Evolutionary conservation across 108 stramenopile species (phyloP).

Genomic region (Cylindrotheca fusiformis): DNA sequence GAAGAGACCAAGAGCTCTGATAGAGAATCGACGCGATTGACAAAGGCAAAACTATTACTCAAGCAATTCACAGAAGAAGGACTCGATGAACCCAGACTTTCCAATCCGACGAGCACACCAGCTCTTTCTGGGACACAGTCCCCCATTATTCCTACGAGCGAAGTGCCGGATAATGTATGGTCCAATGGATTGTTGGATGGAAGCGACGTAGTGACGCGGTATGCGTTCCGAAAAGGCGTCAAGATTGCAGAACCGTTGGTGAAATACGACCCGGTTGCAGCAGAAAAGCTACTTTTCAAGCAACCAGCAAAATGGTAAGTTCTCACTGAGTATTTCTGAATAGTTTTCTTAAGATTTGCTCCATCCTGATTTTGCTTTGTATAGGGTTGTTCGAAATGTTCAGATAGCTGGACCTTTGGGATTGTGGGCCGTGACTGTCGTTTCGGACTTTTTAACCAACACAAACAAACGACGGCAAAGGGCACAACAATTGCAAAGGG

Average conservation of each 20-base stretch:
- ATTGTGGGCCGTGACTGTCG: constrained; percentile 73
- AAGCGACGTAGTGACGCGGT: constrained; percentile 44
- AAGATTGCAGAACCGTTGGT: constrained; percentile 89
- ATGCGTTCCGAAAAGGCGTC: constrained; percentile 44
- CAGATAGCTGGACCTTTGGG: constrained; percentile 91
- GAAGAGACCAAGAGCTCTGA: too few species aligned
- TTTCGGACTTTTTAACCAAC: constrained; percentile 66
- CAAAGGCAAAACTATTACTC: constrained; percentile 30
- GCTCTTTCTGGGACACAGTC: background rate
- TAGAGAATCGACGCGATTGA: constrained; percentile 20
- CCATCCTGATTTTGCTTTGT: background rate
- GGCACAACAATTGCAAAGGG: constrained; percentile 76
- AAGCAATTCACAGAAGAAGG: constrained; percentile 21
- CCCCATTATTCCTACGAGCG: background rate
- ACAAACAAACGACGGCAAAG: constrained; percentile 45
- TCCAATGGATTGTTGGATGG: constrained; percentile 52
- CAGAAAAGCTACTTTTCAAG: constrained; percentile 75
- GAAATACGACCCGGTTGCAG: constrained; percentile 82
- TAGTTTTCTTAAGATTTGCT: background rate
- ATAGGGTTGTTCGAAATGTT: constrained; percentile 75
- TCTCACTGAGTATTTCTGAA: background rate
- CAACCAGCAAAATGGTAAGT: constrained; percentile 86
- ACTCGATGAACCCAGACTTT: background rate
- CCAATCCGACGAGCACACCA: too few species aligned
- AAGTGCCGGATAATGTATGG: constrained; percentile 43